A percentile compares a stretch with the other conserved stretches of the same genome.
Evolutionary conservation across 352 stramenopile species (phyloP).

Genomic region (Pythium sukuiense): DNA sequence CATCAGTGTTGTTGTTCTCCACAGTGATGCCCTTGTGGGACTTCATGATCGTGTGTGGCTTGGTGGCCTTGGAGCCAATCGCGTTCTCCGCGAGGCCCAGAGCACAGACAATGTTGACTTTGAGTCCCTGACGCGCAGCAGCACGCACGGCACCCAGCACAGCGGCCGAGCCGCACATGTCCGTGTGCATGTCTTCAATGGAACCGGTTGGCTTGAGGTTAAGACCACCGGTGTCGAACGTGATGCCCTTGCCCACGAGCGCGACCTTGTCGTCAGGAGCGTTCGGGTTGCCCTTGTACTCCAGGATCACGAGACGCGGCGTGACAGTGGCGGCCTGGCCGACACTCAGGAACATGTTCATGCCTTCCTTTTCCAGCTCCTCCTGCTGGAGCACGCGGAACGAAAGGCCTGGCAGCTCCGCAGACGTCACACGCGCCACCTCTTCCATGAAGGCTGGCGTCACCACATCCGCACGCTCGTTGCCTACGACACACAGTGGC

Average conservation of each 20-base stretch:
- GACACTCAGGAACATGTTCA: slow-evolving; percentile 87
- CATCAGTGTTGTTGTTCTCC: slow-evolving; percentile 93
- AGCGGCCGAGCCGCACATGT: slow-evolving; percentile 90
- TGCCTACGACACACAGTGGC: slow-evolving; percentile 29
- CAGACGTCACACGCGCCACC: slow-evolving; percentile 50
- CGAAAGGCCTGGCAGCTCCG: slow-evolving; percentile 77
- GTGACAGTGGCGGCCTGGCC: slow-evolving; percentile 69
- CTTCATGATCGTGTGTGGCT: slow-evolving; percentile 88
- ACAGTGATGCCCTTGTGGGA: slow-evolving; percentile 90
- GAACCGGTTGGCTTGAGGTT: slow-evolving; percentile 92
- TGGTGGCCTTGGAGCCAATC: slow-evolving; percentile 86
- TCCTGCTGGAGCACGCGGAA: slow-evolving; percentile 76
- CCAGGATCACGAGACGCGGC: slow-evolving; percentile 82
- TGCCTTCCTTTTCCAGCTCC: slow-evolving; percentile 72
- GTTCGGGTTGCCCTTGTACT: slow-evolving; percentile 73
- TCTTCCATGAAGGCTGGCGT: slow-evolving; percentile 83
- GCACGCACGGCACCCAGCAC: slow-evolving; percentile 82
- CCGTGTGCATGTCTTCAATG: slow-evolving; percentile 93
- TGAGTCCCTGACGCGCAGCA: slow-evolving; percentile 63
- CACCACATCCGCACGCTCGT: slow-evolving; percentile 78
- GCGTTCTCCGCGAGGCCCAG: slow-evolving; percentile 82
- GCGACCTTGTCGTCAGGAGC: slow-evolving; percentile 62
- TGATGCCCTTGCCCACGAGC: slow-evolving; percentile 94
- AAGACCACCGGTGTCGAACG: slow-evolving; percentile 94
- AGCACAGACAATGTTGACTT: slow-evolving; percentile 80